Percentiles rank a stretch among this genome's conserved stretches.
phyloP scores from a whole-genome alignment of 495 filamentous ascomycete genomes.

The Astrothelium macrocarpum region DNA sequence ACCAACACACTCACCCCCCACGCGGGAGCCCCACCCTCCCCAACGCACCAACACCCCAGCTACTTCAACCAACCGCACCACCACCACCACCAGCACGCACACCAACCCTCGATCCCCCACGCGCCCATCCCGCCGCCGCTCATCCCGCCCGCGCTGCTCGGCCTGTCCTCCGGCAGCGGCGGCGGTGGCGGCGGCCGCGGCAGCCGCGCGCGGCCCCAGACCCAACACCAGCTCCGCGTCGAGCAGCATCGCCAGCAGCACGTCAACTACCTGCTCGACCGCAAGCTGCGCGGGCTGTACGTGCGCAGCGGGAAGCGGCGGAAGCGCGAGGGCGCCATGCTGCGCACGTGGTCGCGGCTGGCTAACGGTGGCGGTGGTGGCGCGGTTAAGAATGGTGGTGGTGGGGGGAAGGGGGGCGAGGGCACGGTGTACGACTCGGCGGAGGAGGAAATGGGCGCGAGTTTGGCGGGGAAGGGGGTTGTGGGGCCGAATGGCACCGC shows the following conservation, averaged over 20 bases:
- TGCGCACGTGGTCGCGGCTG: slow-evolving; percentile 60
- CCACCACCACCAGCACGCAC: too few relatives aligned
- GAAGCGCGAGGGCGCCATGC: slow-evolving; percentile 50
- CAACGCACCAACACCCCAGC: background rate
- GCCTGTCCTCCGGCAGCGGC: slow-evolving; percentile 8
- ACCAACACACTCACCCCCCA: background rate
- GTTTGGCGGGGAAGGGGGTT: background rate
- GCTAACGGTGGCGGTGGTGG: slow-evolving; percentile 53
- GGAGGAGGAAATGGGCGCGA: slow-evolving; percentile 45
- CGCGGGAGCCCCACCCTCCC: background rate
- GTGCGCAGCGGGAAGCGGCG: slow-evolving; percentile 29
- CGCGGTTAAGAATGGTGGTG: too few relatives aligned
- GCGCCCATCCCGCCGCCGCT: slow-evolving; percentile 4
- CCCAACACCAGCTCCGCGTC: slow-evolving; percentile 86
- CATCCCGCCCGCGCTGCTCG: slow-evolving; percentile 38
- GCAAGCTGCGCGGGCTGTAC: slow-evolving; percentile 48
- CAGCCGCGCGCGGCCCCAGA: slow-evolving; percentile 74
- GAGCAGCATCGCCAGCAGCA: slow-evolving; percentile 80
- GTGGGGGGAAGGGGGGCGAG: too few relatives aligned
- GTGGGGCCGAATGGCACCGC: background rate
- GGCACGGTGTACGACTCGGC: slow-evolving; percentile 69
- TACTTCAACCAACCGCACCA: slow-evolving; percentile 5
- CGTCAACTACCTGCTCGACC: slow-evolving; percentile 76
- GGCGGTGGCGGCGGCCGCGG: background rate
- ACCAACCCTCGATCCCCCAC: background rate